Evolutionary conservation across 2,329 filamentous ascomycete species (phyloP).

Genomic region (Colletotrichum falcatum): DNA sequence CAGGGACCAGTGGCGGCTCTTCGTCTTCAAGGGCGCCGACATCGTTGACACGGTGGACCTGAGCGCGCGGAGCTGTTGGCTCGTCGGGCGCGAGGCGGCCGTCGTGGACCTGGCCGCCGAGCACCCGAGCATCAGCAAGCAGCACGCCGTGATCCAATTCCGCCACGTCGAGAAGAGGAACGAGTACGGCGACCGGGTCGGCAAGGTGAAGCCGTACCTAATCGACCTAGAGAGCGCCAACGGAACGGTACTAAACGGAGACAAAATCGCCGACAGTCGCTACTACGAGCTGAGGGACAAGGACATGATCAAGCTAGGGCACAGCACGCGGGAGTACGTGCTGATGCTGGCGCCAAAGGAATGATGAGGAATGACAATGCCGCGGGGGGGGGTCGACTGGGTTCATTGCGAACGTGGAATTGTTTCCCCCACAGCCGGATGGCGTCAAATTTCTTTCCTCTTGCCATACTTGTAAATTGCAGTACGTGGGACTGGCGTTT

Average conservation of each 20-base stretch:
- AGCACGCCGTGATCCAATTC: conserved; percentile 96
- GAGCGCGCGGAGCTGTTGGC: conserved; percentile 84
- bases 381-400: not conserved
- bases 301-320: conserved; percentile 89
- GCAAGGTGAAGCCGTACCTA: conserved; percentile 85
- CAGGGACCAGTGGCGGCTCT: conserved; percentile 87
- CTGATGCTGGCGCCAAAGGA: conserved; percentile 78
- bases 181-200: conserved; percentile 86
- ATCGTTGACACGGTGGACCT: conserved; percentile 86
- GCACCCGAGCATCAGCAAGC: conserved; percentile 93
- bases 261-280: conserved; percentile 77
- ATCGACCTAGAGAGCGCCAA: conserved; percentile 96
- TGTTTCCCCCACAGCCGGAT: too few relatives aligned
- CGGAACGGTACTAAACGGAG: conserved; percentile 85
- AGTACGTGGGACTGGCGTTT: not conserved
- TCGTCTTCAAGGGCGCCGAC: conserved; percentile 88
- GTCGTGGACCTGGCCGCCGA: conserved; percentile 88
- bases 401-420: not conserved
- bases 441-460: not conserved
- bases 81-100: conserved; percentile 82
- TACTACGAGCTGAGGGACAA: conserved; percentile 90
- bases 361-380: conserved; percentile 46
- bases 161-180: conserved; percentile 85
- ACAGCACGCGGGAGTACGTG: conserved; percentile 94
- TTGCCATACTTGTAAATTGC: not conserved